Base-by-base conservation (phyloP, 208 protist species). In the Histomonas meleagridis region DNA sequence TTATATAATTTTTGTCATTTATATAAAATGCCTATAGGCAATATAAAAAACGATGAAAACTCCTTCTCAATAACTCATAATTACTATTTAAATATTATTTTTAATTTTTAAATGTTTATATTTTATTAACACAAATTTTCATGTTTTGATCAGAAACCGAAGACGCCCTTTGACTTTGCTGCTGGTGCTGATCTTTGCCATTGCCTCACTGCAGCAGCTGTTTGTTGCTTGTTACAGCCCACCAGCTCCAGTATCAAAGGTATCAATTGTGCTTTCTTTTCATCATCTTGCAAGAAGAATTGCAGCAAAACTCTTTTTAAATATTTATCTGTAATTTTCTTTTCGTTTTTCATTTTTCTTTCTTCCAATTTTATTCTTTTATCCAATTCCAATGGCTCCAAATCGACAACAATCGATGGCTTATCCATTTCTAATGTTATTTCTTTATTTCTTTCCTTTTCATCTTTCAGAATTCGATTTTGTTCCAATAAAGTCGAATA, bases 241-340 rank as follows among this genome's bases (percentile, higher is more conserved):
- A 40, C 76, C n/a, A 86, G 76, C 18, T 43, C 46, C 0, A 86
- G 16, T 57, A 86, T 86, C 5, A 86, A 12, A 40, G 76, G 76
- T 32, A 86, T 43, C 40, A 86, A 32, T 18, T 1, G 7, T 10
- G 51, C 76, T 14, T 46, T 12, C 1, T 43, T 86, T 32, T 40
- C 32, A 38, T 48, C 76, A 35, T 86, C 46, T 86, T 86, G 76
- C 18, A 86, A 51, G 16, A 86, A 86, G 76, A 86, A 86, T 48
- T 86, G 76, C 26, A 86, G 76, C 2, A 86, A 35, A 86, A 86
- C 76, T 57, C 32, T 51, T 55, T 28, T 86, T 0, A 86, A 38
- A 55, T 86, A 86, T 16, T 12, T 26, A 55, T 72, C 40, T 32
- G 40, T 72, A 35, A 72, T 32, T 72, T 72, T 72, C n/a, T 43